These are phyloP conservation scores for Agaricus bisporus DNA, from an alignment of 768 basidiomycete genomes.

Conservation along the genomic window DNA sequence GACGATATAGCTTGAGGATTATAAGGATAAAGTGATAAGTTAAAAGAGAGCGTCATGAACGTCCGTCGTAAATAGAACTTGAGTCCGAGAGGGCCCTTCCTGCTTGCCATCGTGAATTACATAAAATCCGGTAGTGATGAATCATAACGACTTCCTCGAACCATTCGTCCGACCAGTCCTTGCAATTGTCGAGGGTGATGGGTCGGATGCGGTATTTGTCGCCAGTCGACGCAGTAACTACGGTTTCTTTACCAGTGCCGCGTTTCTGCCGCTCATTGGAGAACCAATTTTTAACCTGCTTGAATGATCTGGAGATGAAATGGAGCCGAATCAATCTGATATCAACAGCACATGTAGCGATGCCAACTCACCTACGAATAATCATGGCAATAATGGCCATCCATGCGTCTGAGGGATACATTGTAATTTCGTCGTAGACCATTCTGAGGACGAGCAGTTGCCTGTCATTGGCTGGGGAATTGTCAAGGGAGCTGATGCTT, in stretches of 20 bases:
- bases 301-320: conserved; percentile 37
- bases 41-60: conserved; percentile 7
- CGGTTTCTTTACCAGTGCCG: conserved; percentile 33
- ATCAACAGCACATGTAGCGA: not conserved
- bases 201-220: conserved; percentile 44
- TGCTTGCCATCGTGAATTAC: conserved; percentile 21
- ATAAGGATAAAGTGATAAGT: conserved; percentile 8
- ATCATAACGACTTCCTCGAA: conserved; percentile 60
- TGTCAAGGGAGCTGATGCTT: conserved; percentile 39
- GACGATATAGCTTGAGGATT: conserved; percentile 8
- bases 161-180: conserved; percentile 56
- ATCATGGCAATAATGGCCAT: conserved; percentile 51
- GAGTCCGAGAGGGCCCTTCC: conserved; percentile 9
- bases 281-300: conserved; percentile 65
- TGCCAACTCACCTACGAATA: conserved; percentile 39
- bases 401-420: conserved; percentile 60
- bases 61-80: conserved; percentile 9
- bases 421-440: conserved; percentile 61
- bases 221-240: conserved; percentile 29
- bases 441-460: conserved; percentile 56
- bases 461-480: conserved; percentile 50
- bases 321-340: not conserved
- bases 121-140: conserved; percentile 39
- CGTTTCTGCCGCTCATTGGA: conserved; percentile 55
- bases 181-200: conserved; percentile 39